Evolutionary conservation across 208 protist genomes (phyloP).

Genomic region (Crithidia brevicula): DNA sequence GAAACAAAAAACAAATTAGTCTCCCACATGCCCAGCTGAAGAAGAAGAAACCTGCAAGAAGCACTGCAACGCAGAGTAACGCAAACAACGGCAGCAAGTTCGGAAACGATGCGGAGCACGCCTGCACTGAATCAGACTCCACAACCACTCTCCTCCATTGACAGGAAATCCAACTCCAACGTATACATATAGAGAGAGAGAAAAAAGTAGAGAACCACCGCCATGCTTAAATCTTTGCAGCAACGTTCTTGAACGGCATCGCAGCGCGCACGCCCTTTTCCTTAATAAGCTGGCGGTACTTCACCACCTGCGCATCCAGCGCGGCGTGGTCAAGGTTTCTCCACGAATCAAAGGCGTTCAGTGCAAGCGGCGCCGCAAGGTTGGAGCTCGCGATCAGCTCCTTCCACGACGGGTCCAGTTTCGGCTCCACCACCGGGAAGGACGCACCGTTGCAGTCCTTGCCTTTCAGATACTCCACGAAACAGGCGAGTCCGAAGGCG

Average conservation of each 20-base stretch:
- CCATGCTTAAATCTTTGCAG: background rate
- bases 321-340: conserved; percentile 29
- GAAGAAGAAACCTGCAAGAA: too few relatives aligned
- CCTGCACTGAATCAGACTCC: too few relatives aligned
- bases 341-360: conserved; percentile 42
- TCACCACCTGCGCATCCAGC: conserved; percentile 28
- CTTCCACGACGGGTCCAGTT: conserved; percentile 26
- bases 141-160: too few relatives aligned
- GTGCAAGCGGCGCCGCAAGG: conserved; percentile 12
- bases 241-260: conserved; percentile 24
- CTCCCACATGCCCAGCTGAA: too few relatives aligned
- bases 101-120: too few relatives aligned
- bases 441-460: conserved; percentile 23
- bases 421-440: conserved; percentile 36
- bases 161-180: too few relatives aligned
- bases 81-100: too few relatives aligned
- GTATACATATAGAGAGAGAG: too few relatives aligned
- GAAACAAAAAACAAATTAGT: too few relatives aligned
- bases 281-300: conserved; percentile 38
- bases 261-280: conserved; percentile 30
- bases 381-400: conserved; percentile 20
- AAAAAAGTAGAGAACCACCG: background rate
- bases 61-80: too few relatives aligned
- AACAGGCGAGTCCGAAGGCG: conserved; percentile 30
- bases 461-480: conserved; percentile 35